Percentiles rank a stretch among this genome's conserved stretches.
Evolutionary conservation across 2,329 filamentous ascomycete genomes (phyloP).

Genomic region (Cordyceps fumosorosea): DNA sequence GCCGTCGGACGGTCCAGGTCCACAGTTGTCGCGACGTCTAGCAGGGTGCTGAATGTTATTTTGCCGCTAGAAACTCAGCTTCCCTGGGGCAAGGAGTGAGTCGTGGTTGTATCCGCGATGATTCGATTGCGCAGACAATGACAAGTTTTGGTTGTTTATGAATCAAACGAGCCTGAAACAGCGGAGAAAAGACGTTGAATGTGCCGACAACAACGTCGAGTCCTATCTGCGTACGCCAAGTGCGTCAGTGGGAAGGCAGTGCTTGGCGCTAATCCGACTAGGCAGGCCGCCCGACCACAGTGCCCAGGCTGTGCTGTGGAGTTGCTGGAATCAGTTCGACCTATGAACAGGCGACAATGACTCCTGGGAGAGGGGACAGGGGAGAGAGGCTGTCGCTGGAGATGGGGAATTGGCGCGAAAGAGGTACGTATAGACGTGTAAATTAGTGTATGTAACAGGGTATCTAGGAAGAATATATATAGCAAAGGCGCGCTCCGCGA

Average conservation of each 20-base stretch:
- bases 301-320: background rate
- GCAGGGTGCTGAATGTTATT: background rate
- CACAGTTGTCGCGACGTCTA: background rate
- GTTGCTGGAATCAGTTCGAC: background rate
- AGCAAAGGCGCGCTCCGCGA: background rate
- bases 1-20: background rate
- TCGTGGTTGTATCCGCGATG: background rate
- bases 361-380: background rate
- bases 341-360: background rate
- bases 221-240: background rate
- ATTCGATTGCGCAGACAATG: too few species aligned
- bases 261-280: conserved; percentile 7
- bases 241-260: background rate
- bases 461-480: conserved; percentile 6
- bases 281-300: background rate
- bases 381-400: background rate
- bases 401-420: background rate
- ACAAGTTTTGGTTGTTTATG: background rate
- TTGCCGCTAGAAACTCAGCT: background rate
- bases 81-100: background rate
- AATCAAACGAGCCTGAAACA: background rate
- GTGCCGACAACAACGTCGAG: background rate
- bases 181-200: background rate
- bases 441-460: conserved; percentile 4
- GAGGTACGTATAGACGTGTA: background rate